Evolutionary conservation across 2,329 filamentous ascomycete species (phyloP).

Genomic region (Acrocalymma vagum): DNA sequence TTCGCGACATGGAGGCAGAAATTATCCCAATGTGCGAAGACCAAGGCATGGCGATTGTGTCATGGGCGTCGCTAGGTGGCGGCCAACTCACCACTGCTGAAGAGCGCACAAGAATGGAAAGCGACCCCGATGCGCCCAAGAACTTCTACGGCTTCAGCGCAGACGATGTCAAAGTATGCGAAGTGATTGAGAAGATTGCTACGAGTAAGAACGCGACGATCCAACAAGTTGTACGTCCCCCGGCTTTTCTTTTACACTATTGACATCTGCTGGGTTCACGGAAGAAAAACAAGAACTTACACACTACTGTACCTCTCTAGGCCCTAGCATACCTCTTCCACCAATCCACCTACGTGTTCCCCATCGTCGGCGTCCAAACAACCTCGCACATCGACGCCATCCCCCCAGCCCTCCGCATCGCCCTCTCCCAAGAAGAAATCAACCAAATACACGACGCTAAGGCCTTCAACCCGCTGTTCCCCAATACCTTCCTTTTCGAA

Average conservation of each 20-base stretch:
- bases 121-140: conserved; percentile 46
- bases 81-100: conserved; percentile 47
- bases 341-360: conserved; percentile 72
- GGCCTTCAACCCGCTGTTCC: conserved; percentile 11
- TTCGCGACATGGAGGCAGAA: conserved; percentile 70
- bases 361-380: conserved; percentile 74
- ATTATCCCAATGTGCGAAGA: conserved; percentile 69
- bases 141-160: conserved; percentile 48
- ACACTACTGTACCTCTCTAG: neutral
- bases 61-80: conserved; percentile 53
- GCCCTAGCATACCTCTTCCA: conserved; percentile 23
- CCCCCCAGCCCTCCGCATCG: conserved; percentile 70
- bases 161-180: conserved; percentile 60
- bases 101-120: conserved; percentile 46
- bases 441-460: conserved; percentile 66
- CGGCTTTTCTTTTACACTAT: conserved; percentile 76
- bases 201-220: conserved; percentile 59
- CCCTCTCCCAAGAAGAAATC: conserved; percentile 68
- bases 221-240: conserved; percentile 64
- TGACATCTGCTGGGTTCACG: too few relatives aligned
- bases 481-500: too few relatives aligned
- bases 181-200: conserved; percentile 67
- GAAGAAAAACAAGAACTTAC: conserved; percentile 57
- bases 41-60: conserved; percentile 67
- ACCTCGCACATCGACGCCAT: conserved; percentile 74